A percentile compares a stretch with the other conserved stretches of the same genome.
Evolutionary conservation across 2,329 filamentous ascomycete species (phyloP).

Genomic region (Kalmusia sp.): DNA sequence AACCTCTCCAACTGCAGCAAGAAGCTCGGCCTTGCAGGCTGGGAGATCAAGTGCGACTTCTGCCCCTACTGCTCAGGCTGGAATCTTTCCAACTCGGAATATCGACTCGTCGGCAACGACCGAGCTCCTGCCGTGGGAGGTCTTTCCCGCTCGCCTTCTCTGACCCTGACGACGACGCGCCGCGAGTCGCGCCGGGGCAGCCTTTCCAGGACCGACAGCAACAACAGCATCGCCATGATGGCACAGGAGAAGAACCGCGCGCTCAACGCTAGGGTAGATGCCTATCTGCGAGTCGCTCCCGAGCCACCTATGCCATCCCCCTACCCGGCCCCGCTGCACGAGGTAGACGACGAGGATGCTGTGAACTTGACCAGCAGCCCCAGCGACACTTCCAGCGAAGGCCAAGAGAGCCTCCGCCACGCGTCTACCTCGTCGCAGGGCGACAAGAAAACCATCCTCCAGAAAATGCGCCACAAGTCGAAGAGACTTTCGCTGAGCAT

Average conservation of each 20-base stretch:
- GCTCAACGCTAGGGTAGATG: slow-evolving; percentile 48
- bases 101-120: slow-evolving; percentile 53
- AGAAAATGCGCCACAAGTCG: slow-evolving; percentile 43
- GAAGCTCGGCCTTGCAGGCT: slow-evolving; percentile 55
- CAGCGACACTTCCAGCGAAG: slow-evolving; percentile 45
- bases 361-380: slow-evolving; percentile 29
- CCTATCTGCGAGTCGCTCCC: slow-evolving; percentile 43
- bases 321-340: slow-evolving; percentile 32
- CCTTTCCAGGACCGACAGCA: slow-evolving; percentile 46
- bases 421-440: slow-evolving; percentile 35
- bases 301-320: slow-evolving; percentile 29
- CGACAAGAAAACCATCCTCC: slow-evolving; percentile 40
- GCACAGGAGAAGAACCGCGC: slow-evolving; percentile 49
- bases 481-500: slow-evolving; percentile 44
- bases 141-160: slow-evolving; percentile 48
- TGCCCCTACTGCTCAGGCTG: slow-evolving; percentile 56
- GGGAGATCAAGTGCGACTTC: slow-evolving; percentile 56
- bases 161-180: slow-evolving; percentile 44
- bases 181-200: slow-evolving; percentile 47
- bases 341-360: slow-evolving; percentile 39
- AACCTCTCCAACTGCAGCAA: slow-evolving; percentile 56
- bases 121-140: slow-evolving; percentile 50
- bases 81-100: slow-evolving; percentile 51
- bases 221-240: slow-evolving; percentile 44
- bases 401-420: slow-evolving; percentile 36